A percentile compares a stretch with the other conserved stretches of the same genome.
phyloP scores from a whole-genome alignment of 1,139 yeast genomes.

The Hansenula sp. region DNA sequence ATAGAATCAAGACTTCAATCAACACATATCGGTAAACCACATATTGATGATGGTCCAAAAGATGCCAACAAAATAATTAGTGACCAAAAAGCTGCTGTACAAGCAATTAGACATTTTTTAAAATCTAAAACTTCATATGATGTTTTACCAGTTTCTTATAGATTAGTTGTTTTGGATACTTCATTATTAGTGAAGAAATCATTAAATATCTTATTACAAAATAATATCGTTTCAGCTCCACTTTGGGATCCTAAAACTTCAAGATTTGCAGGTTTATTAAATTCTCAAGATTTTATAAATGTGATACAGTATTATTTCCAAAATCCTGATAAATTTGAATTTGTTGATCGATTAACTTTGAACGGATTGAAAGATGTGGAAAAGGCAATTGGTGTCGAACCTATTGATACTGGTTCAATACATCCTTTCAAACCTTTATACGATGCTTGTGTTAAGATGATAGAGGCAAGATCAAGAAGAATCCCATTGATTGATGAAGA shows the following conservation, averaged over 20 bases:
- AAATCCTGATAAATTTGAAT: slow-evolving; percentile 83
- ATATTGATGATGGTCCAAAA: slow-evolving; percentile 4
- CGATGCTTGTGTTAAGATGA: slow-evolving; percentile 93
- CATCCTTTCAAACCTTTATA: slow-evolving; percentile 89
- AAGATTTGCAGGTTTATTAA: slow-evolving; percentile 89
- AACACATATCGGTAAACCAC: slow-evolving; percentile 13
- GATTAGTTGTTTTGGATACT: slow-evolving; percentile 91
- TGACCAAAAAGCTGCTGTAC: slow-evolving; percentile 66
- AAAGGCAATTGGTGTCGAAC: slow-evolving; percentile 82
- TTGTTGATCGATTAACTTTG: slow-evolving; percentile 81
- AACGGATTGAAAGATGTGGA: slow-evolving; percentile 86
- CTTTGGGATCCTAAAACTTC: slow-evolving; percentile 91
- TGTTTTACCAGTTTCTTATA: slow-evolving; percentile 91
- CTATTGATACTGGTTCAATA: slow-evolving; percentile 82
- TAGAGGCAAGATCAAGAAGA: slow-evolving; percentile 85
- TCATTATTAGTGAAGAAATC: slow-evolving; percentile 88
- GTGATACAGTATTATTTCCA: slow-evolving; percentile 94
- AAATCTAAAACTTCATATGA: slow-evolving; percentile 94
- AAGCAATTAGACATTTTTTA: slow-evolving; percentile 77
- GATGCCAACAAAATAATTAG: slow-evolving; percentile 22
- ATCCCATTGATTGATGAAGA: slow-evolving; percentile 94
- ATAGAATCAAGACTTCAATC: slow-evolving; percentile 21
- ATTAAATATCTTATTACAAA: slow-evolving; percentile 83
- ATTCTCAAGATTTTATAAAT: slow-evolving; percentile 89
- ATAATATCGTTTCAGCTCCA: slow-evolving; percentile 95